Evolutionary conservation across 1,284 basidiomycete genomes (phyloP).

Genomic region (Cutaneotrichosporon spelunceum): DNA sequence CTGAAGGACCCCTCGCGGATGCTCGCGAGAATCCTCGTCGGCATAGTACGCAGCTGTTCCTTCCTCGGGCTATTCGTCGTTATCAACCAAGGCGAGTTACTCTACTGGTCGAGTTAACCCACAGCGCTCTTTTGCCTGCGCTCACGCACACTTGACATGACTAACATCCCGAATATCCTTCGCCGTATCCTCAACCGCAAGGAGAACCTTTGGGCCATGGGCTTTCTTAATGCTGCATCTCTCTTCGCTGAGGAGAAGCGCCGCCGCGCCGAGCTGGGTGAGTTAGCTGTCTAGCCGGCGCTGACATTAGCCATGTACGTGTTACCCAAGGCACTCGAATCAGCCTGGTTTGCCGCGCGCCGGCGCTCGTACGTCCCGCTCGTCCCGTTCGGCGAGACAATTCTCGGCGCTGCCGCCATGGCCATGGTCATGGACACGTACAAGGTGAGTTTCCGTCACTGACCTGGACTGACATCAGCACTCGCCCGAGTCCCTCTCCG

Average conservation of each 20-base stretch:
- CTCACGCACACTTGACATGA: slow-evolving; percentile 53
- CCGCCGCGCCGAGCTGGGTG: slow-evolving; percentile 49
- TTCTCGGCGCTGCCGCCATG: slow-evolving; percentile 72
- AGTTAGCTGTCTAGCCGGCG: neutral
- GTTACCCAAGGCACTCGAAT: slow-evolving; percentile 84
- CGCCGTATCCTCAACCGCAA: slow-evolving; percentile 63
- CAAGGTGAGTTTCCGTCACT: slow-evolving; percentile 24
- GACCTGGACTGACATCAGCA: slow-evolving; percentile 53
- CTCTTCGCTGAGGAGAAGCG: slow-evolving; percentile 79
- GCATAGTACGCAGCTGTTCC: slow-evolving; percentile 78
- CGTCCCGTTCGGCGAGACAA: slow-evolving; percentile 62
- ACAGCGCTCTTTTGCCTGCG: slow-evolving; percentile 63
- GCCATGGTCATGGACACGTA: slow-evolving; percentile 83
- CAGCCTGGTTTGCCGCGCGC: slow-evolving; percentile 75
- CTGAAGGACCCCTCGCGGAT: slow-evolving; percentile 61
- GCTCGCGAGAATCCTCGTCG: slow-evolving; percentile 63
- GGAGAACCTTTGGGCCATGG: slow-evolving; percentile 70
- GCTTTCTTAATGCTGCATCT: slow-evolving; percentile 71
- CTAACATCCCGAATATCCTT: slow-evolving; percentile 49
- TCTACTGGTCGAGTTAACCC: neutral
- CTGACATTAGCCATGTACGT: slow-evolving; percentile 74
- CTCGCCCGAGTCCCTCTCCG: slow-evolving; percentile 81
- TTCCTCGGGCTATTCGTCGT: slow-evolving; percentile 84
- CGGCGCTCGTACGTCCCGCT: slow-evolving; percentile 72
- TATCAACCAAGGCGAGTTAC: slow-evolving; percentile 71